Base-by-base conservation (phyloP, 768 basidiomycete species). In the Albatrellus ellisii region DNA sequence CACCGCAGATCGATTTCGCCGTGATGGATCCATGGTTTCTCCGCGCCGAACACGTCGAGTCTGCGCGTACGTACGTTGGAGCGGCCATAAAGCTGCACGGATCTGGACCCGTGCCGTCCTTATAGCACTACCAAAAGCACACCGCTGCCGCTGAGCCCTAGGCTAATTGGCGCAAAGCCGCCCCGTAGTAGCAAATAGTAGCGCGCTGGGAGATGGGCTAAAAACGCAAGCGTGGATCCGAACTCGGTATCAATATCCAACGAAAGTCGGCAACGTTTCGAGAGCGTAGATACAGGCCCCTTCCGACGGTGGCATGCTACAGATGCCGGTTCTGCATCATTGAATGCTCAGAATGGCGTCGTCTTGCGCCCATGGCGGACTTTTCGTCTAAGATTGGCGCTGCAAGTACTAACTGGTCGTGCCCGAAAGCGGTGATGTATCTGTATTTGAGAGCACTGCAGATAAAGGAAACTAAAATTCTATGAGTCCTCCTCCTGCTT, bases 401-500 rank as follows among this genome's bases (percentile, higher is more conserved):
- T 1, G 35, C 21, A 26, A n/a, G n/a, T n/a, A n/a, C n/a, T n/a
- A 12, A 17, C 14, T 12, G 14, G 35, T 6, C 12, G 12, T 15
- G 4, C 15, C 20, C 11, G 4, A 6, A 39, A 18, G 15, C 10
- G 14, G 17, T 36, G 7, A 36, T 9, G 4, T 5, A 18, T 36
- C n/a, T n/a, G n/a, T n/a, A n/a, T n/a, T n/a, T n/a, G n/a, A n/a
- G n/a, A 25, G 34, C 34, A 10, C 37, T 12, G 37, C 11, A 31
- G 11, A n/a, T 21, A 27, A 20, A 26, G 24, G 24, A 27, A 6
- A n/a, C 14, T 14, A 18, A 21, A 15, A 18, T 12, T 41, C 49
- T 49, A 50, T 43, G 44, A 42, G 33, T 41, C 38, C 27, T 48
- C 46, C 4, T 31, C 37, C 33, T 45, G 42, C 33, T 42, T 45